Evolutionary conservation across 805 yeast genomes (phyloP).

Genomic region (Cyberlindnera nakhonratchasimensis): DNA sequence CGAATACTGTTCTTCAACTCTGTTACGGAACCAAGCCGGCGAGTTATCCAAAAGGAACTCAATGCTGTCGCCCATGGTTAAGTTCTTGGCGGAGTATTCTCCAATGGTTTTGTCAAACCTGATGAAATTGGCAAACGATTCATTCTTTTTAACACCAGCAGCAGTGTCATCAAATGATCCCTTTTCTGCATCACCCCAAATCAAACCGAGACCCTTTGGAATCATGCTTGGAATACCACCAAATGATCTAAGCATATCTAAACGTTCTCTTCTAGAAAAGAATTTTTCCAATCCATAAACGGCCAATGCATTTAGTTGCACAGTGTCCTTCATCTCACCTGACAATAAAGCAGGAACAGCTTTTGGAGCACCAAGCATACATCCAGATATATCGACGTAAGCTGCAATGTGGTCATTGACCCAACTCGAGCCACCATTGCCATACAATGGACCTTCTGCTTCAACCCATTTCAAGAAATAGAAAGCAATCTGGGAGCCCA

Average conservation of each 20-base stretch:
- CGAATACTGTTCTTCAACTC: slow-evolving; percentile 71
- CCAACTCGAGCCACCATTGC: slow-evolving; percentile 92
- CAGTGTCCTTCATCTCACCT: slow-evolving; percentile 98
- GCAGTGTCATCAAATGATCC: slow-evolving; percentile 30
- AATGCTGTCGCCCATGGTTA: slow-evolving; percentile 66
- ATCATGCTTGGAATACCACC: slow-evolving; percentile 96
- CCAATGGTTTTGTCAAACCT: slow-evolving; percentile 51
- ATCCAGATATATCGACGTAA: slow-evolving; percentile 83
- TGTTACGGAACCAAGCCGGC: slow-evolving; percentile 70
- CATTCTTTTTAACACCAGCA: slow-evolving; percentile 5
- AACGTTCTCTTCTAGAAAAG: slow-evolving; percentile 83
- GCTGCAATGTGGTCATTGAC: slow-evolving; percentile 81
- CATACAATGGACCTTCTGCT: slow-evolving; percentile 73
- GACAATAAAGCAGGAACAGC: slow-evolving; percentile 88
- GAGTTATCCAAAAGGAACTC: slow-evolving; percentile 60
- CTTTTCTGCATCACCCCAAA: slow-evolving; percentile 73
- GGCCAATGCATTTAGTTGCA: slow-evolving; percentile 87
- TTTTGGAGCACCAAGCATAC: slow-evolving; percentile 92
- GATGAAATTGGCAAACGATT: slow-evolving; percentile 70
- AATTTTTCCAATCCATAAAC: slow-evolving; percentile 93
- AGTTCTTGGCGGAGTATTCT: slow-evolving; percentile 42
- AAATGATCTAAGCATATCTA: slow-evolving; percentile 79
- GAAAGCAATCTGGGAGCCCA: slow-evolving; percentile 90
- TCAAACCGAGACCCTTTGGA: slow-evolving; percentile 88
- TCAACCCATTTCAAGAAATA: slow-evolving; percentile 97